These are phyloP conservation scores for Xylaria sp. DNA, from an alignment of 2,329 filamentous ascomycete genomes.

Conservation along the genomic window DNA sequence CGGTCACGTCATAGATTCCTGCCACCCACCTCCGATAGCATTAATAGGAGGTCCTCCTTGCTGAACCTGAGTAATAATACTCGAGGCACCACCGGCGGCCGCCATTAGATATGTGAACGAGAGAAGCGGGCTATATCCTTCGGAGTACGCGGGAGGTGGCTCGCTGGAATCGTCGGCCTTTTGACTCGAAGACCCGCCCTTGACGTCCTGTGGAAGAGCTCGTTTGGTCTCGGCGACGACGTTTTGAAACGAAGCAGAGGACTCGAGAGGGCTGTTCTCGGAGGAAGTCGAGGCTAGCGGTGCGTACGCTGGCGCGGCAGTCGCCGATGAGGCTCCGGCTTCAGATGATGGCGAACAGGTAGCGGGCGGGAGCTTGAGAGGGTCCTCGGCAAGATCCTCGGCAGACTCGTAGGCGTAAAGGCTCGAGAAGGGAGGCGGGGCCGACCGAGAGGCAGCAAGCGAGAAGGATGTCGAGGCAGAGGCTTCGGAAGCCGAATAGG, in stretches of 20 bases:
- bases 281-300: slow-evolving; percentile 45
- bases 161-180: slow-evolving; percentile 80
- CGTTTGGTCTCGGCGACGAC: slow-evolving; percentile 77
- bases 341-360: slow-evolving; percentile 32
- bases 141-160: slow-evolving; percentile 93
- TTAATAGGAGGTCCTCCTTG: slow-evolving; percentile 90
- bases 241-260: slow-evolving; percentile 49
- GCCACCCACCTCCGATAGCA: slow-evolving; percentile 74
- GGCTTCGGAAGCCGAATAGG: slow-evolving; percentile 60
- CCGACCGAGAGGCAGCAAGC: slow-evolving; percentile 39
- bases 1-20: not conserved
- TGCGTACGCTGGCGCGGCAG: slow-evolving; percentile 60
- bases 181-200: slow-evolving; percentile 68
- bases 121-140: slow-evolving; percentile 88
- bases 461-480: slow-evolving; percentile 48
- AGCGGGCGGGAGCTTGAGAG: slow-evolving; percentile 33
- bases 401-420: slow-evolving; percentile 50
- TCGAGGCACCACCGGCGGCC: slow-evolving; percentile 92
- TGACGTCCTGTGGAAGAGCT: slow-evolving; percentile 79
- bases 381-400: slow-evolving; percentile 35
- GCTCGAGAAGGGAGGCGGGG: slow-evolving; percentile 63
- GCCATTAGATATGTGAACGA: slow-evolving; percentile 98
- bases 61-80: slow-evolving; percentile 99
- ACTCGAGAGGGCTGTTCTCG: slow-evolving; percentile 38
- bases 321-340: slow-evolving; percentile 41